Conservation (phyloP, 176 grass and related monocot species). For the Musa schizocarpa region DNA sequence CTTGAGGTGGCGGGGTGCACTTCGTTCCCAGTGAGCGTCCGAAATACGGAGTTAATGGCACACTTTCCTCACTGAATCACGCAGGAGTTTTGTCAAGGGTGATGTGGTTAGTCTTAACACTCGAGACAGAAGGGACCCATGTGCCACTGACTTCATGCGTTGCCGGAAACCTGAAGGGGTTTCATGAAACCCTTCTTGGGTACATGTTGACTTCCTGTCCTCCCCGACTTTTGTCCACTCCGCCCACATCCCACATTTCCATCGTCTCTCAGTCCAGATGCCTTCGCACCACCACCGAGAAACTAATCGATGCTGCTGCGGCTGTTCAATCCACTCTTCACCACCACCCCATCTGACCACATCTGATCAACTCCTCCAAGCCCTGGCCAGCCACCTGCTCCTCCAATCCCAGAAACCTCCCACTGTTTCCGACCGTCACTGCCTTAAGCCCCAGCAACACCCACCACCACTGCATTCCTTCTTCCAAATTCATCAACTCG, state of each 20-base stretch:
- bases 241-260: constrained; percentile 28
- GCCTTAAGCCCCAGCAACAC: background rate
- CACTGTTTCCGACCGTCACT: constrained; percentile 23
- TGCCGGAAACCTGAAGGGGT: no score
- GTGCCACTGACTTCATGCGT: no score
- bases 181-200: no score
- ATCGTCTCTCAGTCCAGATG: constrained; percentile 48
- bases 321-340: background rate
- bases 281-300: background rate
- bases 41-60: no score
- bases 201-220: no score
- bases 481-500: constrained; percentile 25
- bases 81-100: no score
- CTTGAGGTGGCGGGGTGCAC: no score
- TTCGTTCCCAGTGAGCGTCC: no score
- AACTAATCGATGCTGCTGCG: background rate
- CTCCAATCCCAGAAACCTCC: constrained; percentile 36
- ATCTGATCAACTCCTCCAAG: constrained; percentile 16
- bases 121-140: no score
- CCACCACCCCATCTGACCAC: constrained; percentile 21
- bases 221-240: no score
- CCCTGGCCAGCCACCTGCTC: constrained; percentile 14
- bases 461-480: constrained; percentile 15
- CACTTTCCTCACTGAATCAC: no score
- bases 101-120: no score